These are phyloP conservation scores for Pseudisothecium myosuroides DNA, from an alignment of 225 moss, liverwort and hornwort genomes.

Conservation along the genomic window DNA sequence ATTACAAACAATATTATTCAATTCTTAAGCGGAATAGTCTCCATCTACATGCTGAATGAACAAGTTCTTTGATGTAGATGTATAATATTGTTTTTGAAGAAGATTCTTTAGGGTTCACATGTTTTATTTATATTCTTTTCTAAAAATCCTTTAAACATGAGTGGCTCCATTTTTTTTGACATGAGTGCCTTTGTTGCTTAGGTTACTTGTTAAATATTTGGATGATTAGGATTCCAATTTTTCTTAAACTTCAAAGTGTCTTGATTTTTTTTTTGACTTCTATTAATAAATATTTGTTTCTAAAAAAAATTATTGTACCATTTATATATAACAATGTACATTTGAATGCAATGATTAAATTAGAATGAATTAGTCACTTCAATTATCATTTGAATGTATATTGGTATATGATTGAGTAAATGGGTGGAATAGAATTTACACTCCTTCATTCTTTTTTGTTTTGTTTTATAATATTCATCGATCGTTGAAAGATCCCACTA, in stretches of 20 bases:
- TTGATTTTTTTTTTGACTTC: not conserved
- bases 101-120: no score
- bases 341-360: not conserved
- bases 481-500: no score
- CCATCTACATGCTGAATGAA: no score
- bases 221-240: not conserved
- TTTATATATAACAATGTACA: not conserved
- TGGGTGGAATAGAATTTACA: not conserved
- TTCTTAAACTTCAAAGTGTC: not conserved
- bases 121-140: not conserved
- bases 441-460: not conserved
- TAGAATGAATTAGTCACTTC: not conserved
- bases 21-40: no score
- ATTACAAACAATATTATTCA: no score
- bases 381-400: not conserved
- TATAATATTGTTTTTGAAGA: no score
- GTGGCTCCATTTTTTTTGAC: no score
- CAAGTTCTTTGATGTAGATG: no score
- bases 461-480: not conserved
- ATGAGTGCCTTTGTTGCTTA: fast-evolving
- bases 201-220: not conserved
- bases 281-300: not conserved
- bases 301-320: not conserved
- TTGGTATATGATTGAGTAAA: not conserved
- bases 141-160: fast-evolving